A percentile compares a stretch with the other conserved stretches of the same genome.
Evolutionary conservation across 129 eudicot genomes (phyloP).

Genomic region (Lactuca sativa): DNA sequence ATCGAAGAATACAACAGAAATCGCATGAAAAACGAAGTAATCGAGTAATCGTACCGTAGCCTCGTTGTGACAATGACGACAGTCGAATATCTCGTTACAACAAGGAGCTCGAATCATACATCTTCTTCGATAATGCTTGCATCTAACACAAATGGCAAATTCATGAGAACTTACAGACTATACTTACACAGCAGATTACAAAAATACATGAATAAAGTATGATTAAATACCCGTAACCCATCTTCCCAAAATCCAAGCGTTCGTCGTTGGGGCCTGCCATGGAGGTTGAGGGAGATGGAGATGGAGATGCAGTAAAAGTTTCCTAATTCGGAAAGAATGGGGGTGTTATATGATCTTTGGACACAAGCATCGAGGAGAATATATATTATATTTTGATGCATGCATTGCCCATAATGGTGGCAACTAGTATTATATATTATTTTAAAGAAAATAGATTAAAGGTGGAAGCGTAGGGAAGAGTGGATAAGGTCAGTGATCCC

Average conservation of each 20-base stretch:
- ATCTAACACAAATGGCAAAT: slow-evolving; percentile 45
- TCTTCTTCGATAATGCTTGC: slow-evolving; percentile 95
- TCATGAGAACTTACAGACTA: background rate
- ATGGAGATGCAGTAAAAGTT: slow-evolving; percentile 18
- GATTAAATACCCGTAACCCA: slow-evolving; percentile 85
- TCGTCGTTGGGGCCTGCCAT: slow-evolving; percentile 71
- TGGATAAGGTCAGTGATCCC: slow-evolving; percentile 38
- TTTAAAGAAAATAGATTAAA: background rate
- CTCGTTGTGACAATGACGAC: slow-evolving; percentile 98
- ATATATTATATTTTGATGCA: slow-evolving; percentile 19
- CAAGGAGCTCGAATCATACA: slow-evolving; percentile 97
- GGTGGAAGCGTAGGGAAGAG: slow-evolving; percentile 21
- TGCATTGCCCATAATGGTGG: slow-evolving; percentile 34
- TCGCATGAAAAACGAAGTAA: background rate
- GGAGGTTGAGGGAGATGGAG: slow-evolving; percentile 34
- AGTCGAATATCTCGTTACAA: slow-evolving; percentile 87
- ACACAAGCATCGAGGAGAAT: slow-evolving; percentile 25
- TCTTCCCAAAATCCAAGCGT: slow-evolving; percentile 95
- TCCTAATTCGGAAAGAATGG: slow-evolving; percentile 25
- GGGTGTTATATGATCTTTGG: slow-evolving; percentile 15
- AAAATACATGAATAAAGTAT: background rate
- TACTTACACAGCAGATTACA: background rate
- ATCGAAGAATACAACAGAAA: background rate
- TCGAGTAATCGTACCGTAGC: slow-evolving; percentile 48
- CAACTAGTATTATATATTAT: background rate